Percentiles rank a stretch among this genome's conserved stretches.
Evolutionary conservation across 2,329 filamentous ascomycete species (phyloP).

Genomic region (Aspergillus versicolor): DNA sequence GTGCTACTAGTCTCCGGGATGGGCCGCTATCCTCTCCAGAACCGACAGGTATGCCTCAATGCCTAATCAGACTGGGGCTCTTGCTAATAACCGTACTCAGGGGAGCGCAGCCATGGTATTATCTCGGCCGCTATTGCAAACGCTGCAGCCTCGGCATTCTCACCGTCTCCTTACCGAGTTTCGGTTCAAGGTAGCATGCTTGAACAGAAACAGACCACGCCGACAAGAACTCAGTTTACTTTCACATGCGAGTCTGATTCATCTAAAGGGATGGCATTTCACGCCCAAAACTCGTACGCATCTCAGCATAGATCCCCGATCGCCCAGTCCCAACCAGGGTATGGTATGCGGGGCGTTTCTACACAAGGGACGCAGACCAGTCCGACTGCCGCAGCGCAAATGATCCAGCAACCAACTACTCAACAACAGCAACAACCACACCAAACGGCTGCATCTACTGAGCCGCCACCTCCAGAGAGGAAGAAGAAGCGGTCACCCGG

Average conservation of each 20-base stretch:
- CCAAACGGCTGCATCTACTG: slow-evolving; percentile 39
- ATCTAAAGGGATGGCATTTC: slow-evolving; percentile 74
- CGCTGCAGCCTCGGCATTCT: slow-evolving; percentile 70
- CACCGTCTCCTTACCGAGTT: slow-evolving; percentile 58
- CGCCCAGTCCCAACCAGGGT: slow-evolving; percentile 31
- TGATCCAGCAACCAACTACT: slow-evolving; percentile 33
- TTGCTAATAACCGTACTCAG: slow-evolving; percentile 19
- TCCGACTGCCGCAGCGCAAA: slow-evolving; percentile 45
- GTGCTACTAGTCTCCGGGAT: slow-evolving; percentile 49
- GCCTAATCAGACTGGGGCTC: background rate
- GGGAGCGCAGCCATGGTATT: slow-evolving; percentile 67
- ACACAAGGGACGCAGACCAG: slow-evolving; percentile 59
- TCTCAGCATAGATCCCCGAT: slow-evolving; percentile 36
- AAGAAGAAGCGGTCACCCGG: slow-evolving; percentile 66
- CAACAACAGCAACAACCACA: slow-evolving; percentile 19
- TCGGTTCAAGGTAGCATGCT: slow-evolving; percentile 79
- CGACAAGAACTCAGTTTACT: slow-evolving; percentile 85
- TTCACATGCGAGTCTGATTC: slow-evolving; percentile 94
- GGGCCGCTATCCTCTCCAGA: slow-evolving; percentile 47
- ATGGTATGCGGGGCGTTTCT: slow-evolving; percentile 43
- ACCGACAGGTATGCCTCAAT: slow-evolving; percentile 29
- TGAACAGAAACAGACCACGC: slow-evolving; percentile 69
- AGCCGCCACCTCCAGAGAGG: slow-evolving; percentile 52
- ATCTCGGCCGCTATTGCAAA: slow-evolving; percentile 92
- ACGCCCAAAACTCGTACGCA: slow-evolving; percentile 54